Evolutionary conservation across 192 early-diverging fungal species (phyloP).

Genomic region (Coemansia sp.): DNA sequence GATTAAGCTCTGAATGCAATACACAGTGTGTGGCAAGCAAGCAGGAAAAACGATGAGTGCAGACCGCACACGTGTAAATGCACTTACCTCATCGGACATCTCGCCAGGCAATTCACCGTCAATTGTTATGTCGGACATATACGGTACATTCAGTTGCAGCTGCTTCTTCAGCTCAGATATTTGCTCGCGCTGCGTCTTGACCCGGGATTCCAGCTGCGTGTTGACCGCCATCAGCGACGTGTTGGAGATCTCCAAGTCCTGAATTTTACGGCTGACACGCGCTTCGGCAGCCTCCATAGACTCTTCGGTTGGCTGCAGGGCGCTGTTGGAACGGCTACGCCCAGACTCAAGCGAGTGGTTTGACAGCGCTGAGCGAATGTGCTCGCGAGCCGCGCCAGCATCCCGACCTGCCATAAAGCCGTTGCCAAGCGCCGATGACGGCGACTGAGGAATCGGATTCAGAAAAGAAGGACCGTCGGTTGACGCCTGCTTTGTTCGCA

Average conservation of each 20-base stretch:
- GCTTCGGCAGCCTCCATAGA: conserved; percentile 53
- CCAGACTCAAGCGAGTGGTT: conserved; percentile 33
- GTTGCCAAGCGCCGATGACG: conserved; percentile 38
- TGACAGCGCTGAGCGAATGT: conserved; percentile 44
- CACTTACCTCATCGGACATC: conserved; percentile 45
- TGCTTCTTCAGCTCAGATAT: conserved; percentile 51
- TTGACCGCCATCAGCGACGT: conserved; percentile 52
- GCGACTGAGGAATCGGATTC: conserved; percentile 54
- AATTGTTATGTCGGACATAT: conserved; percentile 17
- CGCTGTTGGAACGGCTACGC: conserved; percentile 47
- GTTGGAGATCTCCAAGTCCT: conserved; percentile 56
- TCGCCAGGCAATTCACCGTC: conserved; percentile 38
- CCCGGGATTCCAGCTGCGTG: conserved; percentile 46
- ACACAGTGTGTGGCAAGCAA: not conserved
- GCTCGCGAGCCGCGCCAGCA: conserved; percentile 10
- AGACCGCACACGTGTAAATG: not conserved
- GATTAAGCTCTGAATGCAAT: not conserved
- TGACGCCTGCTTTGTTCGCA: conserved; percentile 33
- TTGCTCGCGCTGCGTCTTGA: conserved; percentile 45
- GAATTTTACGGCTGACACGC: conserved; percentile 52
- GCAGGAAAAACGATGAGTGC: not conserved
- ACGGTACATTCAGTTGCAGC: conserved; percentile 29
- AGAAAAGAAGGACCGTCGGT: conserved; percentile 30
- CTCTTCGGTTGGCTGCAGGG: conserved; percentile 35
- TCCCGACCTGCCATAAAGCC: conserved; percentile 11